A percentile compares a stretch with the other conserved stretches of the same genome.
Conservation (phyloP, 495 filamentous ascomycete species). For the Xylaria telfairii region DNA sequence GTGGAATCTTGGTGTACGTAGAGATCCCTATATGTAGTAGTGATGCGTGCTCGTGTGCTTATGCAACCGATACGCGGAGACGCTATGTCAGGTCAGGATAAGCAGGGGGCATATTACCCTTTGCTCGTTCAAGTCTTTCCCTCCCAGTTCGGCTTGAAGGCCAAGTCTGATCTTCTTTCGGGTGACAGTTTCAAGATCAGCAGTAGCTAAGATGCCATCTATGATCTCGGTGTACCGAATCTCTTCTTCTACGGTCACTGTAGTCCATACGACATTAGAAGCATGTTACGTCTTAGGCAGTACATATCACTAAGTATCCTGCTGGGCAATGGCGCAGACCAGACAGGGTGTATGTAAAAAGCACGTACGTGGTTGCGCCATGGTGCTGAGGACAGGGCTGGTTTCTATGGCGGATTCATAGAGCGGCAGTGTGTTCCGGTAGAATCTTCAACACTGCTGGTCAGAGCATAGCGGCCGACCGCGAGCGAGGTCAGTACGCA, state of each 20-base stretch:
- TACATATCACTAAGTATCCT: neutral
- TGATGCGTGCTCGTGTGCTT: neutral
- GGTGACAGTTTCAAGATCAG: slow-evolving; percentile 88
- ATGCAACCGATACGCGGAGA: neutral
- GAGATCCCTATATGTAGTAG: neutral
- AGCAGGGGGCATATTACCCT: slow-evolving; percentile 63
- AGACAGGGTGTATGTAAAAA: neutral
- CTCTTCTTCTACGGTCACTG: slow-evolving; percentile 72
- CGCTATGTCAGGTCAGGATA: neutral
- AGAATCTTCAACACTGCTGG: slow-evolving; percentile 11
- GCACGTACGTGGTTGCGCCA: slow-evolving; percentile 27
- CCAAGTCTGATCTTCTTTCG: slow-evolving; percentile 91
- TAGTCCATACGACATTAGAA: slow-evolving; percentile 19
- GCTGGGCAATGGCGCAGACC: neutral
- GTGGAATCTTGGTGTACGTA: neutral
- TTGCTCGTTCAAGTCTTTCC: slow-evolving; percentile 82
- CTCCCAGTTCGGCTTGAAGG: slow-evolving; percentile 70
- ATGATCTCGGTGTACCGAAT: slow-evolving; percentile 82
- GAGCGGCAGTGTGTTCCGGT: slow-evolving; percentile 13
- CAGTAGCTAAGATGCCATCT: slow-evolving; percentile 81
- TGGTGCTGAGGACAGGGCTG: slow-evolving; percentile 16
- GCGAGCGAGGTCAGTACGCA: slow-evolving; percentile 4
- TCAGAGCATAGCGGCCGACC: slow-evolving; percentile 35
- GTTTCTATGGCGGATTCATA: slow-evolving; percentile 23
- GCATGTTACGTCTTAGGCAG: neutral